These are phyloP conservation scores for Trypanosoma conorhini DNA, from an alignment of 208 protist species.

Conservation along the genomic window DNA sequence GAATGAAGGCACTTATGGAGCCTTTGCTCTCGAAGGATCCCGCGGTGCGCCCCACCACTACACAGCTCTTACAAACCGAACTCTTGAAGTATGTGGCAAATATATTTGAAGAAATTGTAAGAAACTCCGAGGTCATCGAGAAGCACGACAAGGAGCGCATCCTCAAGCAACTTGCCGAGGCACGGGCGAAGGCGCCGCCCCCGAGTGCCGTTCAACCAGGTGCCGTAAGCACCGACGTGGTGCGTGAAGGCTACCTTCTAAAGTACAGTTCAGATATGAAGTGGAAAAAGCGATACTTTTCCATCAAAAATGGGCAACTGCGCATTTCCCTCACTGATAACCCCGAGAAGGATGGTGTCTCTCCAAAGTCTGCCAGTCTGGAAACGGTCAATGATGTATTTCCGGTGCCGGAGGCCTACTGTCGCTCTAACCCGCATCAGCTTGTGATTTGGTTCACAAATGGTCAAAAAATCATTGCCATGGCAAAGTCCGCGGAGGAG, in stretches of 20 bases:
- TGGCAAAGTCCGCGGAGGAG: conserved; percentile 66
- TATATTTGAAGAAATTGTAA: conserved; percentile 87
- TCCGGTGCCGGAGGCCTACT: conserved; percentile 85
- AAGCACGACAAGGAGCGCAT: conserved; percentile 66
- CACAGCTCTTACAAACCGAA: conserved; percentile 77
- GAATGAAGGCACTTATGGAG: conserved; percentile 72
- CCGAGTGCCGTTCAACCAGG: conserved; percentile 59
- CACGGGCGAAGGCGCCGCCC: conserved; percentile 40
- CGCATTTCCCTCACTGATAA: conserved; percentile 80
- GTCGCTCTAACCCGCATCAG: conserved; percentile 81
- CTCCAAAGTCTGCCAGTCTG: conserved; percentile 72
- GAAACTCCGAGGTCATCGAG: conserved; percentile 72
- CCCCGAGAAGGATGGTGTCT: conserved; percentile 69
- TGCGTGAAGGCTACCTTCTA: conserved; percentile 72
- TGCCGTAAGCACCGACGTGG: conserved; percentile 53
- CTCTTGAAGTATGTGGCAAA: conserved; percentile 91
- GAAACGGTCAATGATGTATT: conserved; percentile 83
- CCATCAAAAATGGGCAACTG: conserved; percentile 64
- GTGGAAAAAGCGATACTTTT: conserved; percentile 89
- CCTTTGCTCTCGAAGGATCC: conserved; percentile 73
- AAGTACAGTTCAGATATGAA: conserved; percentile 87
- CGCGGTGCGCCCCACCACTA: conserved; percentile 58
- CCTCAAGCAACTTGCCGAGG: conserved; percentile 61
- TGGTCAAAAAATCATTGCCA: conserved; percentile 87
- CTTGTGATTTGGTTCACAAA: conserved; percentile 91